Conservation (phyloP, 495 filamentous ascomycete genomes). For the Xylaria flabelliformis region DNA sequence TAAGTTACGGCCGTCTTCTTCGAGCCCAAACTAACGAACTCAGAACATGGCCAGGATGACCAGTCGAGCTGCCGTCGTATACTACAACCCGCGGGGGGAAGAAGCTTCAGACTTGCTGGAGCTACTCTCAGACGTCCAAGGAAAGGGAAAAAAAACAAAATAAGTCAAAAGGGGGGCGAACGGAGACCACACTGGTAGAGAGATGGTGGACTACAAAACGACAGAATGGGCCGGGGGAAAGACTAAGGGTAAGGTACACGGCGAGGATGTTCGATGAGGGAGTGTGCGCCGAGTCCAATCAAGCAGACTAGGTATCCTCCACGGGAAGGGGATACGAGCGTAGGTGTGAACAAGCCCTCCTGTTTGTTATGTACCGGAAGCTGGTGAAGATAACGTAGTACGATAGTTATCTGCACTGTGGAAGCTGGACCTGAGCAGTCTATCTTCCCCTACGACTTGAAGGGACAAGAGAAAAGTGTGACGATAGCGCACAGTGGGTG, state of each 20-base stretch:
- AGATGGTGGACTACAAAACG: constrained; percentile 32
- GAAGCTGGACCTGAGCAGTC: too few species aligned
- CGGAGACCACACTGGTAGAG: constrained; percentile 14
- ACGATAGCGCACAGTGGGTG: constrained; percentile 15
- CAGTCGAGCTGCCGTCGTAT: constrained; percentile 24
- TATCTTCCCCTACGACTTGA: neutral
- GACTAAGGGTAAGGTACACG: constrained; percentile 6
- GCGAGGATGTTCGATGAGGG: constrained; percentile 17
- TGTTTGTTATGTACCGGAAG: neutral
- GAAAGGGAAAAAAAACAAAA: neutral
- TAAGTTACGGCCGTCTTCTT: constrained; percentile 18
- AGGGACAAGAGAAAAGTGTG: constrained; percentile 7
- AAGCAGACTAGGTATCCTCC: constrained; percentile 1
- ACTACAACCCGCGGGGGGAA: constrained; percentile 22
- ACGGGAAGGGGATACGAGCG: neutral
- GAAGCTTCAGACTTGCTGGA: constrained; percentile 43
- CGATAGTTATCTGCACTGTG: neutral
- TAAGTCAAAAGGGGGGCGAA: constrained; percentile 32
- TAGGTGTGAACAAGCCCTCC: neutral
- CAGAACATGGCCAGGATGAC: constrained; percentile 21
- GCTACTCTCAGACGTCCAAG: constrained; percentile 31
- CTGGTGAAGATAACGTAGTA: neutral
- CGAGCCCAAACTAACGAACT: constrained; percentile 20
- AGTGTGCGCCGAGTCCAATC: constrained; percentile 21
- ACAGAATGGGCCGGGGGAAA: neutral